Base-by-base conservation (phyloP, 176 grass and related monocot genomes). In the Musa acuminata region DNA sequence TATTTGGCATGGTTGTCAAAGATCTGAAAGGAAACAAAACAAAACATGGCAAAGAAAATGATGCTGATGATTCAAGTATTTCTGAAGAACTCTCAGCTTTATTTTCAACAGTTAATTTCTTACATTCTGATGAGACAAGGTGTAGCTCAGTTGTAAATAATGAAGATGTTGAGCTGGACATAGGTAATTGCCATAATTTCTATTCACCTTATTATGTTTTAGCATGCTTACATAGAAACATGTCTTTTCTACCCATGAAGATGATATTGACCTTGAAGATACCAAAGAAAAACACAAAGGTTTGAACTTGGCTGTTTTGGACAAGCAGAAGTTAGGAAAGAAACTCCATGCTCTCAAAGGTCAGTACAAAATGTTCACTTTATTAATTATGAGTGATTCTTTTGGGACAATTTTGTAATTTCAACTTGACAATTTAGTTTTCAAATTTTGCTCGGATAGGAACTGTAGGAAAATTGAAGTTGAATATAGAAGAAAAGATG, bases 261-360 rank as follows among this genome's bases (percentile, higher is more conserved):
- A 96, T 86, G 93, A 96, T 87, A 96, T 96, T 63, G 77, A 93
- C 66, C 80, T 98, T 64, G 90, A 99, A 35, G 95, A 91, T 24
- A 76, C 51, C 71, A 83, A 82, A 66, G 84, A 85, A 16, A 91
- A 99, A 80, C 81, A 89, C 27, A 99, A 89, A 88, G 95, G 80
- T 63, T 79, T 82, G 67, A 90, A 89, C 75, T 91, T 94, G 80
- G 72, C 88, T 67, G 87, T 72, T 91, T 76, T 94, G 55, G 85
- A 83, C 52, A 99, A 91, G 83, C 84, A 94, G 60, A 93, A 84
- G 82, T 69, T 99, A 58, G 82, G 86, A 79, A 99, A 91, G 86
- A 86, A 88, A 64, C 62, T 99, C 51, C 86, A 87, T 72, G 82
- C 82, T 57, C 80, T 99, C 29, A 99, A 82, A 91, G 95, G 95